phyloP scores from a whole-genome alignment of 495 filamentous ascomycete genomes.

The Annulohypoxylon stygium region DNA sequence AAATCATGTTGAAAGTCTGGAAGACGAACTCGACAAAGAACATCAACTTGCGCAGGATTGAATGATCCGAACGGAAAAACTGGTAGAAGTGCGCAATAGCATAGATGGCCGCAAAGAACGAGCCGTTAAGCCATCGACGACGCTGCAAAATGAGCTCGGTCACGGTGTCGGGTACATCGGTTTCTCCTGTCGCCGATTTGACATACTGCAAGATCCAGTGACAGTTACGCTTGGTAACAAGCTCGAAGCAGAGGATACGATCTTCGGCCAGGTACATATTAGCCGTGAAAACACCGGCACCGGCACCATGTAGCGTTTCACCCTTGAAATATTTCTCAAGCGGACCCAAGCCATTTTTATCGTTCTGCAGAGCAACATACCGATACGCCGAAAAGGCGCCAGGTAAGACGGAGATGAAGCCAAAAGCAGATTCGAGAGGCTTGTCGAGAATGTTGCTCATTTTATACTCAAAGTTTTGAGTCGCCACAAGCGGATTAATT shows the following conservation, averaged over 20 bases:
- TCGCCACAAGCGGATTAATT: constrained; percentile 92
- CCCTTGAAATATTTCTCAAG: constrained; percentile 97
- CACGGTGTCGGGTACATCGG: constrained; percentile 96
- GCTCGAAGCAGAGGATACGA: constrained; percentile 98
- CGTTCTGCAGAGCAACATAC: constrained; percentile 94
- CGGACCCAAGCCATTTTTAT: constrained; percentile 91
- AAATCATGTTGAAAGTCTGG: constrained; percentile 95
- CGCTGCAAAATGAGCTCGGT: constrained; percentile 96
- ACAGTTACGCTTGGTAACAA: constrained; percentile 96
- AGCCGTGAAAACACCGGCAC: constrained; percentile 97
- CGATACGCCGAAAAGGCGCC: constrained; percentile 99
- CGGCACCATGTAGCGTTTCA: constrained; percentile 94
- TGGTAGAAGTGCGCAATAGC: constrained; percentile 94
- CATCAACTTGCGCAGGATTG: constrained; percentile 85
- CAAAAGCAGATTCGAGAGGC: constrained; percentile 96
- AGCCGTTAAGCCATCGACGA: constrained; percentile 97
- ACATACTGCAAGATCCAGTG: constrained; percentile 98
- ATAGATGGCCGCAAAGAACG: constrained; percentile 98
- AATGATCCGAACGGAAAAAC: constrained; percentile 93
- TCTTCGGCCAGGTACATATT: constrained; percentile 99
- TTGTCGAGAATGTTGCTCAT: constrained; percentile 99
- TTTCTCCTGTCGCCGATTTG: constrained; percentile 95
- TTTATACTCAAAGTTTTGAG: constrained; percentile 99
- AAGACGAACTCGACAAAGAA: constrained; percentile 94
- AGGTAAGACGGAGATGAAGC: constrained; percentile 96